Evolutionary conservation across 176 grass and related monocot species (phyloP), one percentile per base, ranked within the genome.

Genomic region (Themeda triandra): DNA sequence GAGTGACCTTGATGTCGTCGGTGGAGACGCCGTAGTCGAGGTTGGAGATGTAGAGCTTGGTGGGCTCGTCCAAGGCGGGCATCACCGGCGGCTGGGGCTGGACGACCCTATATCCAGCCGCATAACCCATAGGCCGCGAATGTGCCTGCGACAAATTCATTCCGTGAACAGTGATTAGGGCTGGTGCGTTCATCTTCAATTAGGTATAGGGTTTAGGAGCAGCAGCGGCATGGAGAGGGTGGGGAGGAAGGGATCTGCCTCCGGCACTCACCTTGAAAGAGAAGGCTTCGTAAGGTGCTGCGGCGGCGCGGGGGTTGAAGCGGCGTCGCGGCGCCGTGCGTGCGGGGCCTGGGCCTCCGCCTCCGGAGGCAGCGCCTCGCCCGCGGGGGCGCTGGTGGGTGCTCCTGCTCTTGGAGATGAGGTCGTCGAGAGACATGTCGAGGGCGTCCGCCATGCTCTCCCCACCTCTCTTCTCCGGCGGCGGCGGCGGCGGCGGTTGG

Each of bases 21-120:
- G 88, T 94, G 71, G 90, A 73, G 63, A 94, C 90, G 31, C 54
- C 79, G 31, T 90, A 92, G 81, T 94, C 90, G 48, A 94, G 90
- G 73, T 94, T 88, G 77, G 92, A 94, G 84, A 92, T 90, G 90
- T 94, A 88, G 66, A 94, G 90, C 78, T 83, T 94, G 77, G 87
- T 88, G 59, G 77, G 73, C 15, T 79, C 73, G 65, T 94, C 89
- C 48, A 87, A 32, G 48, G 30, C 81, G 1, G 60, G 15, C 15
- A 46, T 56, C 85, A 64, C 73, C 81, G 5, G 78, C 87, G 6
- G 78, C 85, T 85, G 83, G 41, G 37, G 17, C 31, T 37, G 33
- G 31, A 5, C 4, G 23, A 53, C 68, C 3, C 51, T 65, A 54
- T 86, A 90, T 23, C 79, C 72, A 53, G 18, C n/a, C n/a, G n/a